A percentile compares a stretch with the other conserved stretches of the same genome.
These are phyloP conservation scores for Suillus occidentalis DNA, from an alignment of 768 basidiomycete genomes.

Conservation along the genomic window DNA sequence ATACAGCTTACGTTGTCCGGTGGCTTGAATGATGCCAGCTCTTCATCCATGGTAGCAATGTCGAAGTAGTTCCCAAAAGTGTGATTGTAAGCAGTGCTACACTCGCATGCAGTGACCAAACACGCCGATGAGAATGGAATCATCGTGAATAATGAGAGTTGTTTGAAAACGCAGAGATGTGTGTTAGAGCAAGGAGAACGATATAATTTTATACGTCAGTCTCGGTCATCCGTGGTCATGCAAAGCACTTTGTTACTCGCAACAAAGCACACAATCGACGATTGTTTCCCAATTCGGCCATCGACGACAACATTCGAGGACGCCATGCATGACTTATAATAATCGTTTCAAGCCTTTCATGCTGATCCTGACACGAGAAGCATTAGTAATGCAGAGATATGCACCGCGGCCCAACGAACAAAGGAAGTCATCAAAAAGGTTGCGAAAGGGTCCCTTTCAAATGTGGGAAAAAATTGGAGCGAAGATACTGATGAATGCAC, in stretches of 20 bases:
- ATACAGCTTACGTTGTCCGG: constrained; percentile 18
- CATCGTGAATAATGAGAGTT: too few species aligned
- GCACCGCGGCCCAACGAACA: background rate
- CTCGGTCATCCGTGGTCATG: background rate
- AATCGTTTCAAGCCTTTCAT: background rate
- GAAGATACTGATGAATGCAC: background rate
- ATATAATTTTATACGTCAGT: background rate
- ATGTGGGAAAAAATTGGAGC: background rate
- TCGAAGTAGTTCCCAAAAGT: constrained; percentile 29
- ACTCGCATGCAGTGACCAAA: constrained; percentile 14
- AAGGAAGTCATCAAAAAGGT: background rate
- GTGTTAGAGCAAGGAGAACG: background rate
- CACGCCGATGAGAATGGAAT: background rate
- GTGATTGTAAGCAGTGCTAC: constrained; percentile 20
- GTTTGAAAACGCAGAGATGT: background rate
- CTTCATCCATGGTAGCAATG: constrained; percentile 14
- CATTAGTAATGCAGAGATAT: background rate
- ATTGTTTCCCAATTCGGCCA: background rate
- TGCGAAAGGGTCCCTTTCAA: background rate
- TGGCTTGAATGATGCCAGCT: constrained; percentile 15
- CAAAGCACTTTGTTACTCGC: background rate
- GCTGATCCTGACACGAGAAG: background rate
- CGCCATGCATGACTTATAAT: background rate
- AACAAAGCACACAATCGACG: background rate
- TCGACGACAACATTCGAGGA: background rate